These are phyloP conservation scores for Circinella umbellata DNA, from an alignment of 371 early-diverging fungal genomes.

Conservation along the genomic window DNA sequence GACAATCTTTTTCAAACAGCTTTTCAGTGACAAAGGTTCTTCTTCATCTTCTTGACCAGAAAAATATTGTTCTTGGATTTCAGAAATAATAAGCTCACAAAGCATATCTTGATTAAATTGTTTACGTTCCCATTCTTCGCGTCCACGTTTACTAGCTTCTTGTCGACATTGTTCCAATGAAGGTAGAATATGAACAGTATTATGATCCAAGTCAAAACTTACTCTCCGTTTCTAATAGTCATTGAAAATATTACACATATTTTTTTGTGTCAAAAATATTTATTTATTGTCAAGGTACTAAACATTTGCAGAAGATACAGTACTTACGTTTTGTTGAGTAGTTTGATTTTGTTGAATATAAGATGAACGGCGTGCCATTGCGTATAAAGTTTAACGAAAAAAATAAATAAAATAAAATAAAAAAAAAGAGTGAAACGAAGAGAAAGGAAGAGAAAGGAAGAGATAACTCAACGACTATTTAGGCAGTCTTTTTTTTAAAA, in stretches of 20 bases:
- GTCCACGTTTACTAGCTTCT: constrained; percentile 29
- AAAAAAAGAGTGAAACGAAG: neutral
- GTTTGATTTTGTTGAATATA: neutral
- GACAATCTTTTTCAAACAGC: constrained; percentile 26
- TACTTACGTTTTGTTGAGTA: neutral
- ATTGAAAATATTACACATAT: neutral
- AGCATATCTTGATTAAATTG: constrained; percentile 41
- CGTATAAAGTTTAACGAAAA: neutral
- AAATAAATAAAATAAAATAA: neutral
- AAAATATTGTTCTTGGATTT: constrained; percentile 35
- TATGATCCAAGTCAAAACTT: constrained; percentile 52
- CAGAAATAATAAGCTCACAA: constrained; percentile 44
- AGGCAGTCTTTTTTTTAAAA: no score
- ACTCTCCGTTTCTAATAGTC: constrained; percentile 33
- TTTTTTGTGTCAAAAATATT: neutral
- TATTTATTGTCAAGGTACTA: no score
- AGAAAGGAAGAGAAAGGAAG: no score
- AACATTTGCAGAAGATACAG: no score
- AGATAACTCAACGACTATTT: no score
- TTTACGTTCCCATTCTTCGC: constrained; percentile 42
- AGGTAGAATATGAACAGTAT: constrained; percentile 46
- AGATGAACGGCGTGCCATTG: constrained; percentile 3
- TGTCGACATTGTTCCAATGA: constrained; percentile 39
- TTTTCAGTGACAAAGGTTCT: constrained; percentile 18
- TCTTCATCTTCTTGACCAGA: neutral